A percentile compares a stretch with the other conserved stretches of the same genome.
These are phyloP conservation scores for Endothia cerciana DNA, from an alignment of 2,329 filamentous ascomycete species.

Conservation along the genomic window DNA sequence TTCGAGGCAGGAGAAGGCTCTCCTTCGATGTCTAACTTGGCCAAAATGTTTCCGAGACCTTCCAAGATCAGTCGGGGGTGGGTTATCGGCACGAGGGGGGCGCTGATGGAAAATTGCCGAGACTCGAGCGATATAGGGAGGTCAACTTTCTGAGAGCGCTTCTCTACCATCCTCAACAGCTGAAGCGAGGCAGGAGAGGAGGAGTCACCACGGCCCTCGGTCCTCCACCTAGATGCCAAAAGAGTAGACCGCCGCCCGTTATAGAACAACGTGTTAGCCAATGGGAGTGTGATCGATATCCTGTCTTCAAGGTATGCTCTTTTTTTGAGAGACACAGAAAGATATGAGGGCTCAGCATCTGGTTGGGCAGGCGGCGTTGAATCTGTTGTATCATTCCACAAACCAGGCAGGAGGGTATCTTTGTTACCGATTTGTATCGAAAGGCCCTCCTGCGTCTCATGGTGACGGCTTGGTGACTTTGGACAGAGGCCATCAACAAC, in stretches of 20 bases:
- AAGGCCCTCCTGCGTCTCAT: slow-evolving; percentile 46
- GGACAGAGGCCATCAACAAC: slow-evolving; percentile 60
- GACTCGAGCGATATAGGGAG: background rate
- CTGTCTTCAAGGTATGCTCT: slow-evolving; percentile 30
- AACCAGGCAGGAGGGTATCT: slow-evolving; percentile 47
- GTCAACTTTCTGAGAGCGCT: slow-evolving; percentile 13
- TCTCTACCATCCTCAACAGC: slow-evolving; percentile 15
- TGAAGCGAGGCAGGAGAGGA: background rate
- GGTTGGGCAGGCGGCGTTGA: slow-evolving; percentile 33
- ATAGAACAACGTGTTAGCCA: slow-evolving; percentile 79
- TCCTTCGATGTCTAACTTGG: slow-evolving; percentile 58
- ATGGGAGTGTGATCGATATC: slow-evolving; percentile 58
- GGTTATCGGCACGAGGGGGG: slow-evolving; percentile 66
- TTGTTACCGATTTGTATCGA: slow-evolving; percentile 54
- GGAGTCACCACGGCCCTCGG: background rate
- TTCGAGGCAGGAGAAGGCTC: slow-evolving; percentile 64
- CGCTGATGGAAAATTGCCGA: background rate
- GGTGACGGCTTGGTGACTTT: slow-evolving; percentile 33
- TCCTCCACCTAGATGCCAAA: slow-evolving; percentile 28
- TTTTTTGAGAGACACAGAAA: slow-evolving; percentile 46
- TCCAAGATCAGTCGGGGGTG: slow-evolving; percentile 63
- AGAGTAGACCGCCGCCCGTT: slow-evolving; percentile 45
- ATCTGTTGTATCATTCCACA: slow-evolving; percentile 43
- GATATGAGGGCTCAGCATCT: slow-evolving; percentile 43
- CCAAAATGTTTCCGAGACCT: slow-evolving; percentile 79